Base-by-base conservation (phyloP, 495 filamentous ascomycete genomes). In the Polyplosphaeria fusca region DNA sequence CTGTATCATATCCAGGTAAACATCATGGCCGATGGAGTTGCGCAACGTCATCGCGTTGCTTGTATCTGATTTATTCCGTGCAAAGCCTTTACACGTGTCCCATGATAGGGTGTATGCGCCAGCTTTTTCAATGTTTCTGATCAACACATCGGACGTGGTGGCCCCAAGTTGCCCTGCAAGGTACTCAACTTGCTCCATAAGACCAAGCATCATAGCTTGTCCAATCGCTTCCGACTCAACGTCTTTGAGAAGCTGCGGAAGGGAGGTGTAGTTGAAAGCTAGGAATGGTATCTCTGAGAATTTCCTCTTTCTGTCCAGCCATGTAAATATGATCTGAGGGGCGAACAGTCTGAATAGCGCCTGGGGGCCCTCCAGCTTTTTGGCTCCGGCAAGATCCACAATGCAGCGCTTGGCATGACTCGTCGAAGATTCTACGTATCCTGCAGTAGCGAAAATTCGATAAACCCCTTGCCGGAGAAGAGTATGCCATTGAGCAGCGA, bases 251-350 rank as follows among this genome's bases (percentile, higher is more conserved):
- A 97, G 79, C 13, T 88, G 85, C 47, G 76, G 70, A 0, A 96
- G 78, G 25, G 63, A 81, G 2, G 68, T 50, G 68, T 92, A 99
- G 1, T 84, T 85, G 71, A 96, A 97, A 9, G 91, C 87, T 41
- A 76, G 73, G 62, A 82, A 96, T 7, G 93, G 91, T 49, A 96
- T 86, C 2, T 79, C 76, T 1, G 75, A 72, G 11, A 95, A 70
- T 23, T 77, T 71, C 45, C 85, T 79, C 11, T 63, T 50, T 1
- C 71, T 68, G 54, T 86, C 80, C 2, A 91, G 80, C 94, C 93
- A 97, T 0, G 91, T 95, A 67, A 88, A 95, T 3, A 97, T 75
- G n/a, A 97, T 77, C 68, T 99, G 94, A 20, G 91, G 84, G 16
- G 87, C 83, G 65, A 96, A 97, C 2, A 97, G 76, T n/a, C 76